Conservation (phyloP, 2,329 filamentous ascomycete species). For the Drechslerella dactyloides region DNA sequence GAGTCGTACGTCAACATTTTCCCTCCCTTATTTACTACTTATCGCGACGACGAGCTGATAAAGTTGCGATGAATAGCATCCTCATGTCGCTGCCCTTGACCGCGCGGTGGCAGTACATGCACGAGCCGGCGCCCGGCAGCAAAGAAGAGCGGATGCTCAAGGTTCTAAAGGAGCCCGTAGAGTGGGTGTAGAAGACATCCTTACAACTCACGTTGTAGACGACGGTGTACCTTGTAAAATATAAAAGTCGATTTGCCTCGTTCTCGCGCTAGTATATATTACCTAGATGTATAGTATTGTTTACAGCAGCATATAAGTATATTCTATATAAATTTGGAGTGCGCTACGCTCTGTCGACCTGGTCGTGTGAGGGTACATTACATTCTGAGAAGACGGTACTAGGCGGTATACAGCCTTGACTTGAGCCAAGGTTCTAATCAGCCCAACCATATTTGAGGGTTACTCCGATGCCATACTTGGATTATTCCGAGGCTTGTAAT, state of each 20-base stretch:
- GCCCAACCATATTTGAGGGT: too few relatives aligned
- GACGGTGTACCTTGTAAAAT: neutral
- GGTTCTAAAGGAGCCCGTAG: slow-evolving; percentile 69
- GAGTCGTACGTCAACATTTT: slow-evolving; percentile 64
- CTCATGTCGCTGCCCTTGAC: slow-evolving; percentile 95
- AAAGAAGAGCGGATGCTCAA: slow-evolving; percentile 81
- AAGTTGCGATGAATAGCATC: slow-evolving; percentile 67
- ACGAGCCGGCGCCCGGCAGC: slow-evolving; percentile 75
- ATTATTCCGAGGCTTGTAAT: too few relatives aligned
- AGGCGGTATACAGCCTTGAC: too few relatives aligned
- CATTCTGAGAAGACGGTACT: too few relatives aligned
- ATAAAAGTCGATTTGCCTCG: neutral
- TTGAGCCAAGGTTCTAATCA: too few relatives aligned
- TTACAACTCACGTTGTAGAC: neutral
- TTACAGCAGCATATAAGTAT: too few relatives aligned
- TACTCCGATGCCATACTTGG: too few relatives aligned
- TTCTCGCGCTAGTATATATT: too few relatives aligned
- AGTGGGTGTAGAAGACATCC: slow-evolving; percentile 66
- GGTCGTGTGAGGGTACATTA: too few relatives aligned
- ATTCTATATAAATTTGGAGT: too few relatives aligned
- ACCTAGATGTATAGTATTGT: too few relatives aligned
- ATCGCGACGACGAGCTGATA: neutral
- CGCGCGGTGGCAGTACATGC: slow-evolving; percentile 95
- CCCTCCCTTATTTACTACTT: neutral
- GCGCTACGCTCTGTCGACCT: too few relatives aligned